Percentiles rank a stretch among this genome's conserved stretches.
phyloP scores from a whole-genome alignment of 2,329 filamentous ascomycete genomes.

The Lachnellula subtilissima region DNA sequence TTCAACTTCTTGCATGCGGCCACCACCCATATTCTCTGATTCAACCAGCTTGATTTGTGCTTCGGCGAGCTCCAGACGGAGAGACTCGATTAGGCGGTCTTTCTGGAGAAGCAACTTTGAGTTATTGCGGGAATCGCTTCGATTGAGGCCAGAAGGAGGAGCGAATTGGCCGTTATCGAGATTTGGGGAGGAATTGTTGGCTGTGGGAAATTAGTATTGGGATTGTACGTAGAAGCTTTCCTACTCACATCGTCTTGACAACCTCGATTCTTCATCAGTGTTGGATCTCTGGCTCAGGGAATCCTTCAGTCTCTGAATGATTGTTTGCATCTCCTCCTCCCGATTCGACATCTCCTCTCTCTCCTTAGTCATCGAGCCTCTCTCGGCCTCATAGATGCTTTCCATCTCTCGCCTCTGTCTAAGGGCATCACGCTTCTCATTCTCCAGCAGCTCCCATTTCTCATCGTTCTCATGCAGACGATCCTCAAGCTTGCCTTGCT shows the following conservation, averaged over 20 bases:
- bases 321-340: slow-evolving; percentile 85
- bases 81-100: slow-evolving; percentile 89
- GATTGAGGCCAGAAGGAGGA: slow-evolving; percentile 75
- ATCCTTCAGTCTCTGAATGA: slow-evolving; percentile 90
- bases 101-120: slow-evolving; percentile 91
- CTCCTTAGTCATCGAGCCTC: slow-evolving; percentile 80
- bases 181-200: slow-evolving; percentile 56
- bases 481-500: slow-evolving; percentile 85
- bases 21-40: slow-evolving; percentile 87
- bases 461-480: slow-evolving; percentile 81
- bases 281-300: slow-evolving; percentile 71
- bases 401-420: slow-evolving; percentile 88
- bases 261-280: slow-evolving; percentile 47
- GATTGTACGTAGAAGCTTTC: not conserved
- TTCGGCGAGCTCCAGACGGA: slow-evolving; percentile 88
- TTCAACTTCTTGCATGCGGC: slow-evolving; percentile 84
- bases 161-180: slow-evolving; percentile 78
- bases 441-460: slow-evolving; percentile 72
- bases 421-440: slow-evolving; percentile 77
- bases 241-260: slow-evolving; percentile 53
- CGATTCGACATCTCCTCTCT: slow-evolving; percentile 80
- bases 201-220: slow-evolving; percentile 21
- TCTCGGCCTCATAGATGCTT: slow-evolving; percentile 85
- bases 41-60: slow-evolving; percentile 93
- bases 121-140: slow-evolving; percentile 84